A percentile compares a stretch with the other conserved stretches of the same genome.
Conservation (phyloP, 352 stramenopile genomes). For the Phytophthora quininea region DNA sequence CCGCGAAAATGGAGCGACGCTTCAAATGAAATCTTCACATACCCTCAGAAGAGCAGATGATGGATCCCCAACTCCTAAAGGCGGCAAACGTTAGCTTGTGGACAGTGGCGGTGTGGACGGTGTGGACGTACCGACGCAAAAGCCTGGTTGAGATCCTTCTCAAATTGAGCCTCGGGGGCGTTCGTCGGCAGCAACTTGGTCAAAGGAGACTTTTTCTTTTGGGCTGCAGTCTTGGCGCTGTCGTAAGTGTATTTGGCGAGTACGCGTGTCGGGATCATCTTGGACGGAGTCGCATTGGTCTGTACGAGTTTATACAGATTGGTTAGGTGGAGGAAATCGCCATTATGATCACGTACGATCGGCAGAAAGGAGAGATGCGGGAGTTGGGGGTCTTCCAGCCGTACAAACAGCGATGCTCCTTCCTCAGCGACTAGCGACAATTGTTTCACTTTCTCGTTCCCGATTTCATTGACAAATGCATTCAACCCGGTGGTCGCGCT, state of each 20-base stretch:
- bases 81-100: not conserved
- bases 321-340: not conserved
- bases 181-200: conserved; percentile 53
- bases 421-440: conserved; percentile 38
- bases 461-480: conserved; percentile 46
- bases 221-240: conserved; percentile 37
- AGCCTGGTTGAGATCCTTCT: conserved; percentile 72
- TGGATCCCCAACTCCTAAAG: conserved; percentile 59
- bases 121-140: conserved; percentile 47
- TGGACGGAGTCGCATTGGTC: conserved; percentile 38
- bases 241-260: conserved; percentile 61
- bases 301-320: conserved; percentile 5
- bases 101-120: not conserved
- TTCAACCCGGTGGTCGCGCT: conserved; percentile 21
- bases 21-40: conserved; percentile 5
- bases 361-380: conserved; percentile 36
- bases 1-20: conserved; percentile 16
- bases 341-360: conserved; percentile 42
- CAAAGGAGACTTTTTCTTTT: conserved; percentile 71
- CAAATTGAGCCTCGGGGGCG: conserved; percentile 52
- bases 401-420: conserved; percentile 62
- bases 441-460: conserved; percentile 52
- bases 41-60: conserved; percentile 47
- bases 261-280: conserved; percentile 50
- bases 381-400: conserved; percentile 68